Conservation (phyloP, 73 alveolate genomes). For the Blepharisma stoltei region DNA sequence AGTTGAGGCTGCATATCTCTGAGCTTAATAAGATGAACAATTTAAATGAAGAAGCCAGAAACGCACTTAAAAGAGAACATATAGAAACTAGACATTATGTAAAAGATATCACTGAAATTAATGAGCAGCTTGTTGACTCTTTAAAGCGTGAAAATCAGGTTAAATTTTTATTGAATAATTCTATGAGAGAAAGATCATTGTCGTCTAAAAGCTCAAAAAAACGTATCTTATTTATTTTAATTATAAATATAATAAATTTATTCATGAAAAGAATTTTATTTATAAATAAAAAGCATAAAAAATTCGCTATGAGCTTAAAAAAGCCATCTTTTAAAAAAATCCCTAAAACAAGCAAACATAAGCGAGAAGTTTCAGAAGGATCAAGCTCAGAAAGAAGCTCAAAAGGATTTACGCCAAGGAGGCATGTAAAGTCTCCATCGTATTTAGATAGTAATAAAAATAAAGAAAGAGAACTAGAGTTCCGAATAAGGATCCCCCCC, state of each 20-base stretch:
- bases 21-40: too few species aligned
- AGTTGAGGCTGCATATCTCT: not conserved
- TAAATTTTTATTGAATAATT: not conserved
- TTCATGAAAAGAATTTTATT: too few species aligned
- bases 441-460: not conserved
- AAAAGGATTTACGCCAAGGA: not conserved
- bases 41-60: constrained; percentile 13
- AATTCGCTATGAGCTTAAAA: not conserved
- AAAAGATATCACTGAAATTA: constrained; percentile 7
- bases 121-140: constrained; percentile 29
- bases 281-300: too few species aligned
- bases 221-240: too few species aligned
- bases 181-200: not conserved
- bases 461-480: constrained; percentile 1
- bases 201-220: not conserved
- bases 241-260: too few species aligned
- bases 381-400: too few species aligned
- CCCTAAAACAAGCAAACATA: too few species aligned
- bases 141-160: not conserved
- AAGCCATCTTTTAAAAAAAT: not conserved
- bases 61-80: constrained; percentile 2
- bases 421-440: not conserved
- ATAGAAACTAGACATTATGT: not conserved
- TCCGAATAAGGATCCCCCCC: too few species aligned
- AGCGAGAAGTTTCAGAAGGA: too few species aligned